A percentile compares a stretch with the other conserved stretches of the same genome.
These are phyloP conservation scores for Cordyceps javanica DNA, from an alignment of 2,329 filamentous ascomycete genomes.

Conservation along the genomic window DNA sequence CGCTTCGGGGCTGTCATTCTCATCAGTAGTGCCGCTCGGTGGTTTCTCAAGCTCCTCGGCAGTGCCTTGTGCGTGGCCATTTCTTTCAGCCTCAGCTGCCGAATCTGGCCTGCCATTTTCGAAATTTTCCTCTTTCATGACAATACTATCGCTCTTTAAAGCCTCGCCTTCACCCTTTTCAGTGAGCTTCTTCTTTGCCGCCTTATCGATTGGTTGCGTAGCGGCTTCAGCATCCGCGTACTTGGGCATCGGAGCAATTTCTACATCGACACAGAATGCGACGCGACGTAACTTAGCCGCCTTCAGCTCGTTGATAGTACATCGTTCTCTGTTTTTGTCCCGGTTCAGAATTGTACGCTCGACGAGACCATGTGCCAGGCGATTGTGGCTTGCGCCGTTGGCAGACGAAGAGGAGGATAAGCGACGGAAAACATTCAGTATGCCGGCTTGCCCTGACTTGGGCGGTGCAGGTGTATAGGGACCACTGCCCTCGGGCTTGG, in stretches of 20 bases:
- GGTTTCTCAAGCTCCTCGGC: not conserved
- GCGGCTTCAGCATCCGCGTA: constrained; percentile 58
- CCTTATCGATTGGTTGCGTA: constrained; percentile 18
- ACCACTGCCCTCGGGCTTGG: constrained; percentile 51
- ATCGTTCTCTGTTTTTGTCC: constrained; percentile 72
- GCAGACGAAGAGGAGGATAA: constrained; percentile 62
- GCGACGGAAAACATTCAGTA: constrained; percentile 76
- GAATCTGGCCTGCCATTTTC: constrained; percentile 14
- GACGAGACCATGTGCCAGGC: constrained; percentile 59
- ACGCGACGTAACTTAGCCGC: constrained; percentile 78
- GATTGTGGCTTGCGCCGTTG: constrained; percentile 20
- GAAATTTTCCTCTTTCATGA: constrained; percentile 39
- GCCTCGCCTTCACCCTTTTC: constrained; percentile 71
- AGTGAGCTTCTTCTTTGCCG: constrained; percentile 52
- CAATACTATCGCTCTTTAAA: constrained; percentile 61
- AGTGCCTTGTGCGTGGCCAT: not conserved
- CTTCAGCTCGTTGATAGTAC: constrained; percentile 71
- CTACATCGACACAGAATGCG: constrained; percentile 93
- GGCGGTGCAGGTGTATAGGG: constrained; percentile 73
- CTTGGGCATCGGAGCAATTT: constrained; percentile 82
- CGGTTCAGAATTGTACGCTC: constrained; percentile 80
- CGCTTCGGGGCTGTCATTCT: constrained; percentile 19
- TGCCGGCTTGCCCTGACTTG: constrained; percentile 59
- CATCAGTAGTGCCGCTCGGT: not conserved
- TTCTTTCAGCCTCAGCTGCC: not conserved